phyloP scores from a whole-genome alignment of 305 asterid species.

The Ajuga reptans region DNA sequence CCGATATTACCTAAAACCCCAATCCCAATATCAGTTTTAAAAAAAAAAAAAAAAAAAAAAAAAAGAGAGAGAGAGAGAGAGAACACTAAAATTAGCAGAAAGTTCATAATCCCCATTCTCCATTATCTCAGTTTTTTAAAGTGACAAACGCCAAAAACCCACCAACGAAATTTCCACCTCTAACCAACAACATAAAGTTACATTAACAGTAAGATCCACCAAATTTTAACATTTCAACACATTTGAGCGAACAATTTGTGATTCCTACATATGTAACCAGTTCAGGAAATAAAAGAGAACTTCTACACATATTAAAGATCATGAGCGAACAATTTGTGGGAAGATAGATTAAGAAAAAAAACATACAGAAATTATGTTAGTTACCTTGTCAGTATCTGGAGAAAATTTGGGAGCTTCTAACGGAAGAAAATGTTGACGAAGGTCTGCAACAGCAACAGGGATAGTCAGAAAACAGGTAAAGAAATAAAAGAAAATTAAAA shows the following conservation, averaged over 20 bases:
- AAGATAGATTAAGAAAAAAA: not conserved
- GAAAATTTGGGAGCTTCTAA: slow-evolving; percentile 22
- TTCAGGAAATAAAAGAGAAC: not conserved
- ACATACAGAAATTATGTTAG: not conserved
- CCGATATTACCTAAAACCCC: slow-evolving; percentile 19
- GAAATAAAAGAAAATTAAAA: not conserved
- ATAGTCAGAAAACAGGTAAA: slow-evolving; percentile 17
- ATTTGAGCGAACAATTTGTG: too few species aligned
- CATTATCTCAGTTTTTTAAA: slow-evolving; percentile 1
- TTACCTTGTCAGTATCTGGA: slow-evolving; percentile 26
- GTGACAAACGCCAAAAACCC: not conserved
- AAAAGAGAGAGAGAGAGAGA: too few species aligned
- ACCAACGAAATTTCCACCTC: not conserved
- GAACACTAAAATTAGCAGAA: not conserved
- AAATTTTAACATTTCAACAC: slow-evolving; percentile 9
- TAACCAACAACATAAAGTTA: not conserved
- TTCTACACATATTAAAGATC: not conserved
- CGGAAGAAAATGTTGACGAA: slow-evolving; percentile 24
- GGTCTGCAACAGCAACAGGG: slow-evolving; percentile 20
- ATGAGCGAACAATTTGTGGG: not conserved
- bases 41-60: not conserved
- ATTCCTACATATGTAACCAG: not conserved
- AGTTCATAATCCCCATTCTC: slow-evolving; percentile 7
- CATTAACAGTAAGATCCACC: slow-evolving; percentile 23
- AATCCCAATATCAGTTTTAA: not conserved